Conservation (phyloP, 768 basidiomycete species). For the Podaxis mareebaensis region DNA sequence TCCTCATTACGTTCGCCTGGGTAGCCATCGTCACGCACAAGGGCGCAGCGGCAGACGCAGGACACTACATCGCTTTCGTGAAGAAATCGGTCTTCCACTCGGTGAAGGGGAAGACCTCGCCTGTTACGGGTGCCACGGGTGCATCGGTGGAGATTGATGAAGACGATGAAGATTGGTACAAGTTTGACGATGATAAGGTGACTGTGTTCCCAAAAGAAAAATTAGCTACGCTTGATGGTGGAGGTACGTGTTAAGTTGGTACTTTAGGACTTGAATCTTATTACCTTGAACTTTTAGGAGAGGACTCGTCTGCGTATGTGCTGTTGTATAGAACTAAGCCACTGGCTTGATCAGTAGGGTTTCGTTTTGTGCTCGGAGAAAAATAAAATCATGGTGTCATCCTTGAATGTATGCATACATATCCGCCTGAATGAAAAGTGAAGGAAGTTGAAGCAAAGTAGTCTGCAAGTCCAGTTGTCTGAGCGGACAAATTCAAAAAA, state of each 20-base stretch:
- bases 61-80: conserved; percentile 94
- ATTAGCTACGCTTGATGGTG: conserved; percentile 82
- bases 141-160: conserved; percentile 44
- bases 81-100: conserved; percentile 73
- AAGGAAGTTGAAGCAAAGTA: background rate
- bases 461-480: too few species aligned
- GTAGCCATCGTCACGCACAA: conserved; percentile 95
- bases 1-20: conserved; percentile 1
- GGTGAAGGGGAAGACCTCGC: conserved; percentile 26
- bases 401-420: background rate
- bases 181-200: conserved; percentile 96
- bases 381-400: background rate
- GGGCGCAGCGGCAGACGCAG: conserved; percentile 90
- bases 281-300: conserved; percentile 61
- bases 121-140: conserved; percentile 20
- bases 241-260: conserved; percentile 60
- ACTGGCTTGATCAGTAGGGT: background rate
- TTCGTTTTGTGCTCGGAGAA: background rate
- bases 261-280: conserved; percentile 87
- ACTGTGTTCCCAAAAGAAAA: conserved; percentile 85
- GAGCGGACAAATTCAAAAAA: background rate
- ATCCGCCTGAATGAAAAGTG: background rate
- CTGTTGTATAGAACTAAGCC: conserved; percentile 19
- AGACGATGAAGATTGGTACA: conserved; percentile 88
- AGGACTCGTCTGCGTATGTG: conserved; percentile 22